Evolutionary conservation across 805 yeast species (phyloP).

Genomic region (Candida lessepsii): DNA sequence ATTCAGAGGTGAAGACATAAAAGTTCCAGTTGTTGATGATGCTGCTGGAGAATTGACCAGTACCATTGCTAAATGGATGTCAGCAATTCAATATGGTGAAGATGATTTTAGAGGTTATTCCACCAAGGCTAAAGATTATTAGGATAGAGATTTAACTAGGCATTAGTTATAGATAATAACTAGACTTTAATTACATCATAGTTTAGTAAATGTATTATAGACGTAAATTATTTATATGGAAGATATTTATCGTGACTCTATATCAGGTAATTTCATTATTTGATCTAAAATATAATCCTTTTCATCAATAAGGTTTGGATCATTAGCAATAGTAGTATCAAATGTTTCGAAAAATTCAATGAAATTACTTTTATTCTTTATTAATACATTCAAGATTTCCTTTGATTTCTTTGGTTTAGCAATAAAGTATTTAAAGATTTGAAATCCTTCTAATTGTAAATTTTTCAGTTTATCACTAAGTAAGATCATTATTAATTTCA

Average conservation of each 20-base stretch:
- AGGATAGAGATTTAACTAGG: too few relatives aligned
- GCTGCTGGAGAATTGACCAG: constrained; percentile 81
- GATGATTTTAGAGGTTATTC: constrained; percentile 61
- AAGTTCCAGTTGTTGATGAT: constrained; percentile 77
- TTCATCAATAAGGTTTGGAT: constrained; percentile 69
- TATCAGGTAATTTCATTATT: constrained; percentile 68
- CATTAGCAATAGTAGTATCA: constrained; percentile 61
- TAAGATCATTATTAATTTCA: constrained; percentile 82
- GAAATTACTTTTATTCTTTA: constrained; percentile 79
- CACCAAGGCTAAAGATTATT: constrained; percentile 27
- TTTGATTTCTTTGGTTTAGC: constrained; percentile 91
- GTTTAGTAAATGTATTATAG: constrained; percentile 2
- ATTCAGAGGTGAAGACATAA: constrained; percentile 68
- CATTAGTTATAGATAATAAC: too few relatives aligned
- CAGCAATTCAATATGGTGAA: constrained; percentile 86
- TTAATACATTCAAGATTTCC: constrained; percentile 73
- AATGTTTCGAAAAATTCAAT: constrained; percentile 67
- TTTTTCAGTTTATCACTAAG: constrained; percentile 87
- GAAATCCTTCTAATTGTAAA: constrained; percentile 86
- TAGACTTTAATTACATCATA: too few relatives aligned
- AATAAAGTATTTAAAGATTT: constrained; percentile 91
- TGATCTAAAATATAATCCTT: constrained; percentile 75
- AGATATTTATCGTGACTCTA: constrained; percentile 36
- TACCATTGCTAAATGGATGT: constrained; percentile 80
- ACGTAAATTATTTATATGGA: too few relatives aligned